Evolutionary conservation across 2,329 filamentous ascomycete genomes (phyloP).

Genomic region (Colletotrichum eremochloae): DNA sequence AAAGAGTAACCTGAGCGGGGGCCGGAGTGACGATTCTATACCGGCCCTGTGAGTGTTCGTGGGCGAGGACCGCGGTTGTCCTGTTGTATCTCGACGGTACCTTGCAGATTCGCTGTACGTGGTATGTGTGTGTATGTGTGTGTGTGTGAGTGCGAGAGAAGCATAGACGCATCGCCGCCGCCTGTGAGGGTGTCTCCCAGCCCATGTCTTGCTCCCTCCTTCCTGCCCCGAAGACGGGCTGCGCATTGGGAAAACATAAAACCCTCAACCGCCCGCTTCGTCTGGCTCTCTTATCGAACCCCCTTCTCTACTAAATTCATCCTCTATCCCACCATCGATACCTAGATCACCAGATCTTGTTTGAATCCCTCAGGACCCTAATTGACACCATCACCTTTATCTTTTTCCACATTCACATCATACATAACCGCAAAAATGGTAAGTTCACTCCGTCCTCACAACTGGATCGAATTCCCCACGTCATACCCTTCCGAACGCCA

Average conservation of each 20-base stretch:
- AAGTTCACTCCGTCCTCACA: constrained; percentile 27
- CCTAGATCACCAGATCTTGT: constrained; percentile 26
- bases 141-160: constrained; percentile 2
- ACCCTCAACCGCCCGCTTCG: constrained; percentile 43
- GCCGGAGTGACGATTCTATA: constrained; percentile 34
- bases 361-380: background rate
- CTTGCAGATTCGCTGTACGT: constrained; percentile 18
- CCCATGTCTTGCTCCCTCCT: constrained; percentile 20
- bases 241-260: constrained; percentile 42
- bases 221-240: constrained; percentile 13
- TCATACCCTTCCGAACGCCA: background rate
- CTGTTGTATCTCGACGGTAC: constrained; percentile 38
- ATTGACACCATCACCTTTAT: constrained; percentile 13
- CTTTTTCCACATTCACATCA: constrained; percentile 22
- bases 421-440: constrained; percentile 45
- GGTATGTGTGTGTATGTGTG: background rate
- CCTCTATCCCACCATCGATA: constrained; percentile 13
- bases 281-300: constrained; percentile 21
- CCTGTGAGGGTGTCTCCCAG: constrained; percentile 22
- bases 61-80: constrained; percentile 15
- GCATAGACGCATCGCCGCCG: constrained; percentile 28
- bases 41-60: constrained; percentile 21
- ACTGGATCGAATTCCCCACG: background rate
- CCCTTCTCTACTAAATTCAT: constrained; percentile 16
- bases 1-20: constrained; percentile 23